Base-by-base conservation (phyloP, 2,329 filamentous ascomycete species). In the Berkeleyomyces rouxiae region DNA sequence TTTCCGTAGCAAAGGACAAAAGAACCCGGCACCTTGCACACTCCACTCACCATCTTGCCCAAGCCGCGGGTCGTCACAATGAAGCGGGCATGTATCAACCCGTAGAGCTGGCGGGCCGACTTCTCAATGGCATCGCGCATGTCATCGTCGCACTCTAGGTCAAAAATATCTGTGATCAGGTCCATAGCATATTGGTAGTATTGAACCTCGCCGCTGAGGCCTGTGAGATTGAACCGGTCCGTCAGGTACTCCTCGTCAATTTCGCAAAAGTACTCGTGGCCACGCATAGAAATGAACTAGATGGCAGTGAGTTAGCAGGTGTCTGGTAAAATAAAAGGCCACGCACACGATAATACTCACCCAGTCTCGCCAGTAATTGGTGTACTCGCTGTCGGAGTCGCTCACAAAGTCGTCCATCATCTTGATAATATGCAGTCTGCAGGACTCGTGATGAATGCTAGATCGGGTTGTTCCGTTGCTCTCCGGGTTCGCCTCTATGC, bases 161-260 rank as follows among this genome's bases (percentile, higher is more conserved):
- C 93, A 74, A 99, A 99, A 58, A 97, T 92, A 70, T 99, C 93
- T 59, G 93, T 99, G 64, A 99, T 90, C 13, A 99, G 83, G 72
- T 99, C 93, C 55, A 99, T 82, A 13, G 93, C 93, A 82, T 99
- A 96, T 75, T 99, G 93, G 71, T 99, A 99, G 78, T 97, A 96
- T 71, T 96, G 89, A 11, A 99, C 93, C 73, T 99, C 93, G 43
- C 90, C 92, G 75, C 97, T 96, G 59, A 99, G 82, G 44, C 93
- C 93, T 0, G 93, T 99, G 66, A 99, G 79, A 76, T 99, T 99
- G 82, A 99, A 99, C 59, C 93, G 86, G 74, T 99, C 93, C 60
- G 91, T 97, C 57, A 99, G 81, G 74, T 99, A 99, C 70, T 99
- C 93, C 74, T 99, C 93, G 74, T 99, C 93, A 70, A 99, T 97